Base-by-base conservation (phyloP, 2,329 filamentous ascomycete genomes). In the Nemania sp. region DNA sequence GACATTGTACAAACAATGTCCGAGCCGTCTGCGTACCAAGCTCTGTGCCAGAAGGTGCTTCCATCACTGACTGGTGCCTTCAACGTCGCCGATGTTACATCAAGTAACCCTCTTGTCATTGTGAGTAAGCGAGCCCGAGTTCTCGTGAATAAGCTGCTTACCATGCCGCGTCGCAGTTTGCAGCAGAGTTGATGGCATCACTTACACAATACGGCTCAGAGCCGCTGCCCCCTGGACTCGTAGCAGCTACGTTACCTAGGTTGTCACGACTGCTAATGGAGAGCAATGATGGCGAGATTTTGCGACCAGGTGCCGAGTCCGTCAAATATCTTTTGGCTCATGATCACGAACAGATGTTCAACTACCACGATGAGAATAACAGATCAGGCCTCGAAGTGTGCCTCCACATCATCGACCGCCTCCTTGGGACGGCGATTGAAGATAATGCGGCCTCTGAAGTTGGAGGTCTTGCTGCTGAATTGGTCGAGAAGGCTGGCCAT, bases 401-500 rank as follows among this genome's bases (percentile, higher is more conserved):
- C 54, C 81, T 99, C 42, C 84, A 91, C 60, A 94, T 99, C 63
- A 91, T 99, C 59, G 94, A 97, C 70, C 89, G 93, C 42, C 81
- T 99, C 4, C 81, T 99, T 24, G 87, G 89, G 3, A 88, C 90
- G 1, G 75, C 81, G 1, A 87, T 97, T n/a, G 89, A 95, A 65
- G 94, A 99, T 66, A 91, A 93, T 65, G 90, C 91, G 15, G 94
- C 93, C 5, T 90, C 91, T n/a, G 93, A 99, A 74, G 92, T 99
- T 37, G 94, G 94, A 62, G 91, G 91, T 14, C 82, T 99, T 60
- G 94, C 94, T 4, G 93, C 93, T 1, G 92, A 96, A 72, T 79
- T 99, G 23, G 94, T 99, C 1, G 93, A 97, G 73, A 96, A 94
- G 73, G 94, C 93, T 46, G 94, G 94, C 9, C 86, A 91, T 31